Conservation (phyloP, 2,329 filamentous ascomycete species). For the Fusarium decemcellulare region DNA sequence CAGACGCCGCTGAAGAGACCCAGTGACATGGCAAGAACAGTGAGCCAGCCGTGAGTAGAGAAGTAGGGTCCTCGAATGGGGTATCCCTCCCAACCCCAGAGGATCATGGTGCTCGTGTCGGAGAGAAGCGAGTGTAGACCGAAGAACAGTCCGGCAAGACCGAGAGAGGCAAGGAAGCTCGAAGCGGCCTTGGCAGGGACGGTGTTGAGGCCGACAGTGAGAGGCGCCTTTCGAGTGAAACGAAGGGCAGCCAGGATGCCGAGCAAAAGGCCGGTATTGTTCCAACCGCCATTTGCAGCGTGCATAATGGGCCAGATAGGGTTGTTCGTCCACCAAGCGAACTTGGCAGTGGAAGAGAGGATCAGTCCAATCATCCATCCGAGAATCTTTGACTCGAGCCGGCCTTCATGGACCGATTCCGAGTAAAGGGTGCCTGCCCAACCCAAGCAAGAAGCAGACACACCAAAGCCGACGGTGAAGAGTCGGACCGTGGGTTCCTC, state of each 20-base stretch:
- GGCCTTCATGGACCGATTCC: conserved; percentile 79
- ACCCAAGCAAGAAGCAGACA: conserved; percentile 84
- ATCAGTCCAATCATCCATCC: conserved; percentile 88
- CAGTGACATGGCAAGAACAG: conserved; percentile 87
- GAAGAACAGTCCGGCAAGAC: conserved; percentile 88
- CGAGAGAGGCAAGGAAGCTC: conserved; percentile 78
- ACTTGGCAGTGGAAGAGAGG: conserved; percentile 90
- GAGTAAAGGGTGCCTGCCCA: conserved; percentile 88
- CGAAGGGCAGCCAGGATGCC: conserved; percentile 82
- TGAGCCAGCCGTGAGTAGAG: conserved; percentile 91
- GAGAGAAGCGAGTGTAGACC: conserved; percentile 92
- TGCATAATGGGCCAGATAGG: conserved; percentile 97
- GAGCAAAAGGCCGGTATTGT: conserved; percentile 83
- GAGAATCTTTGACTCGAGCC: conserved; percentile 85
- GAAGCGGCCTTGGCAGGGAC: conserved; percentile 71
- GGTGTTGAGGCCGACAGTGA: conserved; percentile 55
- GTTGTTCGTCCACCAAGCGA: conserved; percentile 94
- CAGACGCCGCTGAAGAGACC: conserved; percentile 85
- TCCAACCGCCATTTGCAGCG: conserved; percentile 90
- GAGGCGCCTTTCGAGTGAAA: conserved; percentile 77
- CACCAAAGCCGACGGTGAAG: conserved; percentile 84
- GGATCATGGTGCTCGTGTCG: conserved; percentile 98
- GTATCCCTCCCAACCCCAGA: conserved; percentile 98
- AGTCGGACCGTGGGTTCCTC: conserved; percentile 81
- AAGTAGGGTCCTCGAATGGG: conserved; percentile 90